A percentile compares a stretch with the other conserved stretches of the same genome.
phyloP scores from a whole-genome alignment of 345 rosid genomes.

The Aquilaria yunnanensis region DNA sequence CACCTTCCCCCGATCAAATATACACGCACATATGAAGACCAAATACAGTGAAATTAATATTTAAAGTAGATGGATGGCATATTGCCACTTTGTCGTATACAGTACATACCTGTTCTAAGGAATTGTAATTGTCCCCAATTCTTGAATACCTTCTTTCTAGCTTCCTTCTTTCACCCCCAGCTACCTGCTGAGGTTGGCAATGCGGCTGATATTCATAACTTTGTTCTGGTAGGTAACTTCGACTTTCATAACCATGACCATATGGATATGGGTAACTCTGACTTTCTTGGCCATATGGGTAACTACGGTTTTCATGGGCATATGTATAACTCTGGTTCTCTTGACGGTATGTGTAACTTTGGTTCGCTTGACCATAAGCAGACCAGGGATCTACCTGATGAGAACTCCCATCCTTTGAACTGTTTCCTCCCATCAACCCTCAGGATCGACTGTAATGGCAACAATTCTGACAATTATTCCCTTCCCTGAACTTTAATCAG shows the following conservation, averaged over 20 bases:
- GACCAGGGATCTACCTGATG: conserved; percentile 30
- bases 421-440: conserved; percentile 58
- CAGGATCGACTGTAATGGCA: conserved; percentile 14
- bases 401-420: conserved; percentile 46
- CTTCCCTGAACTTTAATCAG: background rate
- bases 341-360: too few relatives aligned
- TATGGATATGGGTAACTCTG: conserved; percentile 20
- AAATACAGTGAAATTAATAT: too few relatives aligned
- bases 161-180: conserved; percentile 31
- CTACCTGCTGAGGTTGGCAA: conserved; percentile 26
- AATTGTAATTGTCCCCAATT: conserved; percentile 69
- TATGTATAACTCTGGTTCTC: too few relatives aligned
- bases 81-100: too few relatives aligned
- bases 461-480: background rate
- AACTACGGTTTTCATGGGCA: conserved; percentile 22
- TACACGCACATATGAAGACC: too few relatives aligned
- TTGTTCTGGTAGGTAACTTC: conserved; percentile 28
- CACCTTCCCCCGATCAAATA: too few relatives aligned
- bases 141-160: conserved; percentile 69
- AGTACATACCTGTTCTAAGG: conserved; percentile 65
- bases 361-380: too few relatives aligned
- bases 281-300: conserved; percentile 38
- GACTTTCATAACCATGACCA: conserved; percentile 26
- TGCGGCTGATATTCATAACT: conserved; percentile 26
- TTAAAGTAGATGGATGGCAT: background rate